A percentile compares a stretch with the other conserved stretches of the same genome.
Conservation (phyloP, 2,329 filamentous ascomycete genomes). For the Fusarium sp. region DNA sequence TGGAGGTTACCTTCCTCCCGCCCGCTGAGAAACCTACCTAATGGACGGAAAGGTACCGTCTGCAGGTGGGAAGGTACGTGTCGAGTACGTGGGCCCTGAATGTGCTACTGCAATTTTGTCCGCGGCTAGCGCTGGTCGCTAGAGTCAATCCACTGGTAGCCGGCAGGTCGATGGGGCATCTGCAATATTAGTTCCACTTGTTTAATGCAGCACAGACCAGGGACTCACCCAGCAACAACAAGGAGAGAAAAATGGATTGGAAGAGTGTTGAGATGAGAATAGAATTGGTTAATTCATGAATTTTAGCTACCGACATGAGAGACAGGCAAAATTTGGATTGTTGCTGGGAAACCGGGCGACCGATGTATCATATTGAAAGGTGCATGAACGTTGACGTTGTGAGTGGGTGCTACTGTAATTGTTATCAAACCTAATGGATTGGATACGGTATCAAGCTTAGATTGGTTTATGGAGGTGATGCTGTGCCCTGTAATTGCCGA, state of each 20-base stretch:
- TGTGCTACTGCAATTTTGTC: conserved; percentile 43
- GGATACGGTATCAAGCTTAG: not conserved
- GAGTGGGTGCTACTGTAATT: conserved; percentile 5
- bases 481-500: conserved; percentile 34
- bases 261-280: conserved; percentile 9
- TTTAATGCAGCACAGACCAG: conserved; percentile 52
- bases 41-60: conserved; percentile 15
- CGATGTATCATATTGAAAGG: not conserved
- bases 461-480: conserved; percentile 1
- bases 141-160: conserved; percentile 42
- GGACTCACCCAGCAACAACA: conserved; percentile 49
- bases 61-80: conserved; percentile 38
- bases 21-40: not conserved
- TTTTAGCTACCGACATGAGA: not conserved
- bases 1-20: not conserved
- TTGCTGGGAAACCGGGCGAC: conserved; percentile 30
- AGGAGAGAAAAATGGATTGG: conserved; percentile 29
- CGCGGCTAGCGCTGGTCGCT: conserved; percentile 42
- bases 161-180: conserved; percentile 44
- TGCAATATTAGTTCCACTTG: conserved; percentile 54
- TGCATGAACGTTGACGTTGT: conserved; percentile 2
- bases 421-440: conserved; percentile 1
- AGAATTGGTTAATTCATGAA: conserved; percentile 12
- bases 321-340: conserved; percentile 14
- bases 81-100: conserved; percentile 40